Base-by-base conservation (phyloP, 441 rosid genomes). In the Rhodomyrtus psidioides region DNA sequence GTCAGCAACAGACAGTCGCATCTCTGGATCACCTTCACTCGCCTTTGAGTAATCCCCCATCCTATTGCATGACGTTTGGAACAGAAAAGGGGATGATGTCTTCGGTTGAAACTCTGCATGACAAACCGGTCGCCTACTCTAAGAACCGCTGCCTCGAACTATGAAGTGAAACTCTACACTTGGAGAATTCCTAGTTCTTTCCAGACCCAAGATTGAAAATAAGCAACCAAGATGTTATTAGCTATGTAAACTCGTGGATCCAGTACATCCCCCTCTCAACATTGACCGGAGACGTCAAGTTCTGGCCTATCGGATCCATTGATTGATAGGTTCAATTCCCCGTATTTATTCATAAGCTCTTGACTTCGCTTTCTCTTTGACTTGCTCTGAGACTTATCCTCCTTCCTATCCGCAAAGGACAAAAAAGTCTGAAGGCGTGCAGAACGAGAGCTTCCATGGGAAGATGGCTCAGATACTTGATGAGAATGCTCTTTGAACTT, bases 351-450 rank as follows among this genome's bases (percentile, higher is more conserved):
- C 24, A 87, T 15, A 23, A 91, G 83, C 54, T 81, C 91, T 14
- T 90, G 89, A 26, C 42, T 91, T 0, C 95, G 90, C 90, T 97
- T 94, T 75, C 99, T 92, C 86, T 96, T 96, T 0, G 88, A 87
- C 79, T 84, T 91, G 84, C 89, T 90, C 88, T 86, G 91, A 39
- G 91, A 59, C 49, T 86, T 87, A 9, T 91, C 94, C 17, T 58
- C 93, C 86, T 92, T 95, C 57, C 90, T 93, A 87, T 96, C 98
- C 44, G 83, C 89, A 55, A 92, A 94, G 39, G 97, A 90, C 30
- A 94, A 70, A 89, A 96, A 97, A 13, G 93, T 92, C 82, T 90
- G 96, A 12, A 96, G 87, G 42, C 93, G 93, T 15, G 81, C 88
- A 21, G 93, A 87, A 55, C 88, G 91, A 53, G 94, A 93, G 85